phyloP scores from a whole-genome alignment of 805 yeast genomes.

The Ogataea thermomethanolica region DNA sequence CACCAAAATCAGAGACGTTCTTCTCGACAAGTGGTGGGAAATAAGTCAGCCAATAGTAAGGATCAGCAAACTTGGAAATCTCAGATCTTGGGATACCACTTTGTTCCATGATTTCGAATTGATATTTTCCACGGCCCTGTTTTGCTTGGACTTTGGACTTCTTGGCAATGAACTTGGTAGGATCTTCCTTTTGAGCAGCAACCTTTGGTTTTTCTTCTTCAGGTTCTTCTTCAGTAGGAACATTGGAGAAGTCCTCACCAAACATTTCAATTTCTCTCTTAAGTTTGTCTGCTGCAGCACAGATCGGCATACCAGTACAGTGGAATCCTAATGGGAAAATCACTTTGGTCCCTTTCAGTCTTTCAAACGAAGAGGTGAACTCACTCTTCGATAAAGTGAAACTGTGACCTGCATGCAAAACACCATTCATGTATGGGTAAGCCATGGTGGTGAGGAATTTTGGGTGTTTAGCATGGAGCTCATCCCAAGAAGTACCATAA shows the following conservation, averaged over 20 bases:
- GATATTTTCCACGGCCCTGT: constrained; percentile 90
- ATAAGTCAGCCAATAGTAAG: constrained; percentile 83
- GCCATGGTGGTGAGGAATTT: constrained; percentile 94
- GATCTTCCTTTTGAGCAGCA: constrained; percentile 56
- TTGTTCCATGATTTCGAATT: constrained; percentile 94
- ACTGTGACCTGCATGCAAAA: constrained; percentile 94
- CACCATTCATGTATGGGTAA: constrained; percentile 98
- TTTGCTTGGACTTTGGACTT: constrained; percentile 94
- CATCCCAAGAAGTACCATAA: constrained; percentile 55
- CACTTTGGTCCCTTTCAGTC: constrained; percentile 91
- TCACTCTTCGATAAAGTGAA: constrained; percentile 94
- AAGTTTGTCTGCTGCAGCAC: constrained; percentile 93
- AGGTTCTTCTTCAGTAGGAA: constrained; percentile 52
- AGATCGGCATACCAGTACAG: constrained; percentile 99
- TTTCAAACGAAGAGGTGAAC: constrained; percentile 87
- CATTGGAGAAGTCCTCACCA: constrained; percentile 74
- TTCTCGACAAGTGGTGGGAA: constrained; percentile 88
- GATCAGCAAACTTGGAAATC: constrained; percentile 83
- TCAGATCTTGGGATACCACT: constrained; percentile 84
- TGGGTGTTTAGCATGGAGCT: constrained; percentile 74
- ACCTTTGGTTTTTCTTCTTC: constrained; percentile 28
- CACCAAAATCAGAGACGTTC: constrained; percentile 80
- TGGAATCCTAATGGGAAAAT: constrained; percentile 97
- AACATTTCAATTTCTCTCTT: constrained; percentile 88
- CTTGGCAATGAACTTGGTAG: constrained; percentile 86